Evolutionary conservation across 108 stramenopile genomes (phyloP).

Genomic region (Skeletonema tropicum): DNA sequence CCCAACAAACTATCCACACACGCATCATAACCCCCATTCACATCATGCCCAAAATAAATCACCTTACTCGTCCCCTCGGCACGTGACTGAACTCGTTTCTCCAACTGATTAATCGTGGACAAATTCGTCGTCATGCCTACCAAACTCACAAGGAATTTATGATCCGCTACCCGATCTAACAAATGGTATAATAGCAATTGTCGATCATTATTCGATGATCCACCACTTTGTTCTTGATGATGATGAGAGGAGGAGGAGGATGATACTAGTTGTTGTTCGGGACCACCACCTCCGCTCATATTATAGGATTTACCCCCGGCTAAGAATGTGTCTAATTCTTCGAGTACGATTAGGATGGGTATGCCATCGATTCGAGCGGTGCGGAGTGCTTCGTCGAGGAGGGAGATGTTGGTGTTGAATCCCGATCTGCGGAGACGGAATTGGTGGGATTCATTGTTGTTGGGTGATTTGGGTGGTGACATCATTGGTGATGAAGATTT

Average conservation of each 20-base stretch:
- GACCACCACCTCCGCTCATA: background rate
- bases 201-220: conserved; percentile 50
- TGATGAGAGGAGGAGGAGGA: conserved; percentile 25
- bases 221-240: conserved; percentile 17
- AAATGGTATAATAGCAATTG: conserved; percentile 87
- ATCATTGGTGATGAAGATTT: conserved; percentile 5
- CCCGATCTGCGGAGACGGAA: conserved; percentile 57
- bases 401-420: conserved; percentile 73
- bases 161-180: conserved; percentile 80
- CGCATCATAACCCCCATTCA: conserved; percentile 31
- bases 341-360: conserved; percentile 80
- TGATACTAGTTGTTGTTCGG: background rate
- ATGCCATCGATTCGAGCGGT: conserved; percentile 72
- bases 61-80: conserved; percentile 77
- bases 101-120: conserved; percentile 48
- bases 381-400: conserved; percentile 70
- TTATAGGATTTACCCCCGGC: conserved; percentile 9
- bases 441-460: conserved; percentile 34
- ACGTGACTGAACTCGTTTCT: conserved; percentile 84
- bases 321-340: conserved; percentile 79
- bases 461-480: conserved; percentile 14
- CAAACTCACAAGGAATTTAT: conserved; percentile 63
- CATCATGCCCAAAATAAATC: conserved; percentile 56
- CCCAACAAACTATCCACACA: conserved; percentile 55
- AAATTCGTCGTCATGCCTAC: conserved; percentile 74